Evolutionary conservation across 345 rosid species (phyloP), one percentile per base, ranked within the genome.

Genomic region (Populus pruinosa): DNA sequence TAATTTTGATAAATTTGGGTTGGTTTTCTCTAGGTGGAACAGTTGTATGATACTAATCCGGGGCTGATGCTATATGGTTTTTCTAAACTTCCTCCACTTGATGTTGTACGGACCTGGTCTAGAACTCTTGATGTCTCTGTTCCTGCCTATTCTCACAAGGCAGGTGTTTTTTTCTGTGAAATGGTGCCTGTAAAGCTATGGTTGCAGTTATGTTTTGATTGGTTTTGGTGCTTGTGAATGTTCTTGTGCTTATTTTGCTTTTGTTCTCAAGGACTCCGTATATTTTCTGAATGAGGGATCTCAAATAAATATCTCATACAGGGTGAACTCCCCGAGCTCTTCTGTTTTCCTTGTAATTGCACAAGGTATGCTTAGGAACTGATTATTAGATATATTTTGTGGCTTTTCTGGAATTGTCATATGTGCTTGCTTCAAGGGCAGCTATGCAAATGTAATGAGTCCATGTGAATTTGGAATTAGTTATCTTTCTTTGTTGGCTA

Each of bases 231-330:
- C 72, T 36, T 25, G 61, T 36, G 31, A 56, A 25, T 56, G 66
- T 69, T 79, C 33, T 38, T 76, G 39, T 62, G n/a, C 21, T 73
- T 29, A 44, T 73, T 9, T 53, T 21, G 44, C 74, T 72, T 71
- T 63, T 73, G 72, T 70, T 78, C 76, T 70, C 25, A 87, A 96
- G 99, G 93, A 91, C 76, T 91, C 92, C 94, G 79, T 89, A 78
- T 86, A 86, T 84, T 89, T 81, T 83, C 87, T 96, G 75, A 94
- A 96, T 76, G 78, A 82, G 80, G 97, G 97, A 17, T 94, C 97
- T 72, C 91, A 90, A 47, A 77, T 96, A 18, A 91, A 89, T 79
- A 88, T 96, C 73, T 84, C 92, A 35, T 94, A 92, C 82, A 80
- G 67, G 11, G 87, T 94, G 80, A 90, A 83, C 78, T 85, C 91